These are phyloP conservation scores for Copromyces sp. DNA, from an alignment of 495 filamentous ascomycete genomes.

Conservation along the genomic window DNA sequence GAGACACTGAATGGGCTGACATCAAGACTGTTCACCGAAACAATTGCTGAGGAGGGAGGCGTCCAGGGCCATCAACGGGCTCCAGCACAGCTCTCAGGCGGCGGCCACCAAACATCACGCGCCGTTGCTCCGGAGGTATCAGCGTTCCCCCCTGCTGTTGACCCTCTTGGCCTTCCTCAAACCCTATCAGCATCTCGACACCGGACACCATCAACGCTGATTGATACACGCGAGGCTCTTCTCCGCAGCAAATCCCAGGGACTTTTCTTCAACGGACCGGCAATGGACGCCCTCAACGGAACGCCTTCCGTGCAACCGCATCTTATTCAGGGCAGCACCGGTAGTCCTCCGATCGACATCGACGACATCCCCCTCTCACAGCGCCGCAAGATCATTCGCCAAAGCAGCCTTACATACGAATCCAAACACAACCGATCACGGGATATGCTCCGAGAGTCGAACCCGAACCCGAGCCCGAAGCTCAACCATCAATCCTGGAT, in stretches of 20 bases:
- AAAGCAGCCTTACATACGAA: conserved; percentile 20
- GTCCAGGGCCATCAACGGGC: conserved; percentile 5
- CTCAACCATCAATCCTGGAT: conserved; percentile 17
- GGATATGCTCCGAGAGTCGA: conserved; percentile 5
- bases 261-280: conserved; percentile 16
- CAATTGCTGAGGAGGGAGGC: conserved; percentile 30
- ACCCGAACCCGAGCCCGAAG: conserved; percentile 9
- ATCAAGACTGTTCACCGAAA: conserved; percentile 20
- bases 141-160: conserved; percentile 7
- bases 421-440: background rate
- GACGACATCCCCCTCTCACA: conserved; percentile 71
- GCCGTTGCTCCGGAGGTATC: conserved; percentile 2
- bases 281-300: conserved; percentile 10
- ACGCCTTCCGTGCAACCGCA: conserved; percentile 8
- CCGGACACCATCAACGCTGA: conserved; percentile 40
- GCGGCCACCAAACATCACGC: background rate
- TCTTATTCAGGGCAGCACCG: conserved; percentile 2
- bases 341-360: conserved; percentile 26
- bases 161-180: conserved; percentile 15
- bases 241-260: conserved; percentile 40
- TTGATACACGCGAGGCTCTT: conserved; percentile 52
- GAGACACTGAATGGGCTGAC: conserved; percentile 8
- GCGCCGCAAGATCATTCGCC: conserved; percentile 46
- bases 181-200: conserved; percentile 23
- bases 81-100: background rate